These are phyloP conservation scores for Argentina anserina DNA, from an alignment of 306 rosid species.

Conservation along the genomic window DNA sequence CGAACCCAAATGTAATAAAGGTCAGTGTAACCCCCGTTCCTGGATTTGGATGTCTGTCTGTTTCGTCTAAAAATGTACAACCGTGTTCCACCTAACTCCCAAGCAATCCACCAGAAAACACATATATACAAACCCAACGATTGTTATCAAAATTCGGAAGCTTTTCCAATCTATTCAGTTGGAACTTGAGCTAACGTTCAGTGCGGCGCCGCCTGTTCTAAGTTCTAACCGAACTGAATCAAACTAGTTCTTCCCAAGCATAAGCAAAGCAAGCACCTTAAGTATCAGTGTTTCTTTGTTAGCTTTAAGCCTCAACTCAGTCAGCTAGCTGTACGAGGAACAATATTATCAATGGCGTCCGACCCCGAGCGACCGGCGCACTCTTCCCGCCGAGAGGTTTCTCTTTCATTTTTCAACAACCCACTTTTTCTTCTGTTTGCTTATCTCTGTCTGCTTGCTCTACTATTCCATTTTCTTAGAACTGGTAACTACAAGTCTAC, in stretches of 20 bases:
- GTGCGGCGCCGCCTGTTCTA: neutral
- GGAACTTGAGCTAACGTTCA: neutral
- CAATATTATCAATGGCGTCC: conserved; percentile 42
- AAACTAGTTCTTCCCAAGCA: neutral
- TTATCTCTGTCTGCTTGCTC: neutral
- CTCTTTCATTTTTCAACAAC: neutral
- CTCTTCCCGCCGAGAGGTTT: conserved; percentile 44
- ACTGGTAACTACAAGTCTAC: neutral
- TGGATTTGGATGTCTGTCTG: neutral
- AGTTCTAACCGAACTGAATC: neutral
- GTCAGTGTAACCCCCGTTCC: neutral
- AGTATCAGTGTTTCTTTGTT: neutral
- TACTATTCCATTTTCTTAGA: neutral
- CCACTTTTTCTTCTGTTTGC: neutral
- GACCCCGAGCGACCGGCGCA: conserved; percentile 39
- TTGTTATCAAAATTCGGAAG: neutral
- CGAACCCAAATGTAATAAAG: neutral
- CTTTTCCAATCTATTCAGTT: neutral
- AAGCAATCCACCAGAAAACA: neutral
- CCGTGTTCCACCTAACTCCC: neutral
- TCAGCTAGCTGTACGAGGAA: neutral
- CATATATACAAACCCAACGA: neutral
- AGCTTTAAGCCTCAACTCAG: neutral
- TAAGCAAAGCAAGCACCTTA: neutral
- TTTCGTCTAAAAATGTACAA: neutral